These are phyloP conservation scores for Penicillium coprophilum DNA, from an alignment of 495 filamentous ascomycete species.

Conservation along the genomic window DNA sequence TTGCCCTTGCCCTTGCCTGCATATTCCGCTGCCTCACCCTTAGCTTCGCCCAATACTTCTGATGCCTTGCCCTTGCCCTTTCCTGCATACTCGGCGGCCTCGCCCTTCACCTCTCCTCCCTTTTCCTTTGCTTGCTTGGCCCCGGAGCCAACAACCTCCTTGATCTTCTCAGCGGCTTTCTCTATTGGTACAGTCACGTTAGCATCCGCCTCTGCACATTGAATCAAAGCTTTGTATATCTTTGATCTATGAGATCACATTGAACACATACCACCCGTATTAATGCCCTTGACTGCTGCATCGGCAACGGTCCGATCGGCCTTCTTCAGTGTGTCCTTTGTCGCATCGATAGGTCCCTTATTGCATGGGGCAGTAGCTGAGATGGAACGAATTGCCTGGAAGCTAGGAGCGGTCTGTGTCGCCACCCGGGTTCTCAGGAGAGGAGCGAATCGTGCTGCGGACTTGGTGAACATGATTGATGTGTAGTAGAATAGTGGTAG, in stretches of 20 bases:
- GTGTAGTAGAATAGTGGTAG: background rate
- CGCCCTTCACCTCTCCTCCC: slow-evolving; percentile 36
- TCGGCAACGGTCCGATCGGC: slow-evolving; percentile 56
- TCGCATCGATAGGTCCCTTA: slow-evolving; percentile 46
- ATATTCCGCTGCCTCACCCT: slow-evolving; percentile 44
- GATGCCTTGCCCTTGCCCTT: slow-evolving; percentile 44
- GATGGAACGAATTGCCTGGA: slow-evolving; percentile 28
- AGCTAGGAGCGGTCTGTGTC: slow-evolving; percentile 15
- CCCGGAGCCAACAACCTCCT: slow-evolving; percentile 38
- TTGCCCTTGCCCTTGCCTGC: slow-evolving; percentile 45
- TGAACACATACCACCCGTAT: slow-evolving; percentile 52
- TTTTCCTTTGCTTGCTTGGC: slow-evolving; percentile 37
- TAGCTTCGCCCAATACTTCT: slow-evolving; percentile 38
- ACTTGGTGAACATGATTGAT: slow-evolving; percentile 19
- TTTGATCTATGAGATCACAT: background rate
- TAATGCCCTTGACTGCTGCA: slow-evolving; percentile 60
- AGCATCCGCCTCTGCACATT: slow-evolving; percentile 3
- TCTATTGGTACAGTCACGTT: slow-evolving; percentile 34
- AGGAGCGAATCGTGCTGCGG: slow-evolving; percentile 23
- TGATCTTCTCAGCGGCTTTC: slow-evolving; percentile 42
- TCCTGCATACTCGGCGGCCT: slow-evolving; percentile 43
- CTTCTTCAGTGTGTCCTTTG: slow-evolving; percentile 57
- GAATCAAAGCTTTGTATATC: background rate
- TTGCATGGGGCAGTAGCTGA: slow-evolving; percentile 32
- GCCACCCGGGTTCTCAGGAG: slow-evolving; percentile 25